Evolutionary conservation across 768 basidiomycete genomes (phyloP).

Genomic region (Kwoniella newhampshirensis): DNA sequence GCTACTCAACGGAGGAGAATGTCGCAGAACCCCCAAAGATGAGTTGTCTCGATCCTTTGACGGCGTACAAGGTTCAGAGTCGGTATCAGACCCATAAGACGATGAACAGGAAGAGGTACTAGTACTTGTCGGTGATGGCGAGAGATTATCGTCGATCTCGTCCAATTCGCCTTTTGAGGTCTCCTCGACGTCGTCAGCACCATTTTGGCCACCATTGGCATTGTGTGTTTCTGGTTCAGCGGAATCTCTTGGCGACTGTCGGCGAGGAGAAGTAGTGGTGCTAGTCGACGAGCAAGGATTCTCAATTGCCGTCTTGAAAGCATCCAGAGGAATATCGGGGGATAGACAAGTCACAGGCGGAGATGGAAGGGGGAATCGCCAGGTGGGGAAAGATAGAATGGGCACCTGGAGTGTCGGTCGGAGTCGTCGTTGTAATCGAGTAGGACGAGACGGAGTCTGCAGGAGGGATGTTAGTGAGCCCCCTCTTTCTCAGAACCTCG

Average conservation of each 20-base stretch:
- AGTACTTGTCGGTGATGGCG: slow-evolving; percentile 8
- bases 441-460: slow-evolving; percentile 17
- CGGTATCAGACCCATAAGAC: no score
- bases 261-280: not conserved
- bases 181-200: not conserved
- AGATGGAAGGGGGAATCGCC: slow-evolving; percentile 41
- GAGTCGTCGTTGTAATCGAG: slow-evolving; percentile 1
- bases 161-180: not conserved
- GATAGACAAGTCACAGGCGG: slow-evolving; percentile 36
- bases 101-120: slow-evolving; percentile 2
- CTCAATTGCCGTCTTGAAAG: slow-evolving; percentile 26
- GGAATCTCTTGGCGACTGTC: not conserved
- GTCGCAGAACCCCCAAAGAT: not conserved
- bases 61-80: slow-evolving; percentile 7
- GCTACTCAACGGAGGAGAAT: not conserved
- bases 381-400: slow-evolving; percentile 19
- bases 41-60: not conserved
- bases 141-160: slow-evolving; percentile 3
- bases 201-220: not conserved
- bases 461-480: not conserved
- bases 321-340: slow-evolving; percentile 33
- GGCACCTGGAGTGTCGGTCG: slow-evolving; percentile 20
- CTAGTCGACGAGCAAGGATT: slow-evolving; percentile 26
- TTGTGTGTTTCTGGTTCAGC: not conserved
- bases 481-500: no score